Base-by-base conservation (phyloP, 768 basidiomycete genomes). In the Roridomyces roridus region DNA sequence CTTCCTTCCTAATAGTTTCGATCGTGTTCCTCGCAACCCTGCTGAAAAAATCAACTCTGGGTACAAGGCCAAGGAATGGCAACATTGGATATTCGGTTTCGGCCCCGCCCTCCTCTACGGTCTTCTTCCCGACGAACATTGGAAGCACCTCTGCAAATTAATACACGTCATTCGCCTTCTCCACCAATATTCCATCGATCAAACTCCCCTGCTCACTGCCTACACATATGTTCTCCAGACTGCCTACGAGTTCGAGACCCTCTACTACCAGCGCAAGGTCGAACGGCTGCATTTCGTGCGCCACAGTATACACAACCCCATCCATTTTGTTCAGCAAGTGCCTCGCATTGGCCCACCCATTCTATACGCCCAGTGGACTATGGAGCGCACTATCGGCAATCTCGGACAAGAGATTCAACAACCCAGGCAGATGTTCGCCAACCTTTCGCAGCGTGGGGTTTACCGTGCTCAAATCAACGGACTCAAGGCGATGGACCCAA, bases 261-360 rank as follows among this genome's bases (percentile, higher is more conserved):
- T 70, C 0, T 73, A 74, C 41, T 68, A 66, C 43, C 62, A 72
- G 8, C 56, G 51, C 1, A n/a, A 28, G 0, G 24, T 49, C 0
- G 57, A 68, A 21, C 61, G 56, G 0, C 12, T 75, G 5, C 72
- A 75, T 25, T 72, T 75, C 36, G 24, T 68, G 5, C 29, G 57
- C 1, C 71, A 62, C 0, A 46, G 55, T 29, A 46, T 73, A 0
- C 74, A 75, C 43, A 51, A 31, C 29, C 29, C 29, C 6, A 31
- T 40, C n/a, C 39, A 40, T n/a, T 17, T 21, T 40, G 39, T 40
- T 40, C 39, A 17, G 17, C 9, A 40, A 21, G 39, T 21, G 6
- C 39, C n/a, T 17, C 39, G 39, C 17, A 17, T 40, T 17, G 39
- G 39, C 39, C 6, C 6, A 7, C 39, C 39, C 6, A 31, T 20